These are phyloP conservation scores for Acacia crassicarpa DNA, from an alignment of 306 rosid genomes.

Conservation along the genomic window DNA sequence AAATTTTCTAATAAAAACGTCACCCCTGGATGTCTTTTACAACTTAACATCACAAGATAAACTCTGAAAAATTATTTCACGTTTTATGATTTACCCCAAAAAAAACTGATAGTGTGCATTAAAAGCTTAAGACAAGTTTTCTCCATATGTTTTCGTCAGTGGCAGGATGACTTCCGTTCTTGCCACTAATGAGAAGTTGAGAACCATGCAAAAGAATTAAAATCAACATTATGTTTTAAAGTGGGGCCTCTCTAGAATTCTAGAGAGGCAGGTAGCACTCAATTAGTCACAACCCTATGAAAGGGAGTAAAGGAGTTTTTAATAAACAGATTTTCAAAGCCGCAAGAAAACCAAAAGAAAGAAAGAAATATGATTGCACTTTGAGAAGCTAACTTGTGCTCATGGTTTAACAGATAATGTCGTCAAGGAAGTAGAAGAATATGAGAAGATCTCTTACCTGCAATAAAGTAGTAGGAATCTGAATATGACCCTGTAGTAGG, in stretches of 20 bases:
- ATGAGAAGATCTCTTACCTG: slow-evolving; percentile 55
- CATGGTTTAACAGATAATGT: background rate
- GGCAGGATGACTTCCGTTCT: background rate
- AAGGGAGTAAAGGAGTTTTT: background rate
- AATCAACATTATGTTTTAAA: background rate
- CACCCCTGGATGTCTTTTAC: background rate
- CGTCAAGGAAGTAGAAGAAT: slow-evolving; percentile 20
- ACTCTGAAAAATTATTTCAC: background rate
- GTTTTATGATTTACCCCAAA: background rate
- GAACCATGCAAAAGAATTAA: background rate
- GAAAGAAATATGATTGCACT: background rate
- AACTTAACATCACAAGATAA: background rate
- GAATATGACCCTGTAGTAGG: slow-evolving; percentile 76
- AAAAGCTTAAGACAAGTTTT: background rate
- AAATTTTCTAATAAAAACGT: background rate
- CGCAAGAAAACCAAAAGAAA: background rate
- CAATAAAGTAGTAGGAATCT: slow-evolving; percentile 79
- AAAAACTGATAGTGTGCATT: background rate
- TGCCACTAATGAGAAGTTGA: background rate
- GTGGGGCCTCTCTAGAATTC: slow-evolving; percentile 3
- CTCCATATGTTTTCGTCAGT: background rate
- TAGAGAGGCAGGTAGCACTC: background rate
- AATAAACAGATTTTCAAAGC: background rate
- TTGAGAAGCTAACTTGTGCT: background rate
- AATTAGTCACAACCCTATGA: background rate